Conservation (phyloP, 2,329 filamentous ascomycete species). For the Penicillium sp. region DNA sequence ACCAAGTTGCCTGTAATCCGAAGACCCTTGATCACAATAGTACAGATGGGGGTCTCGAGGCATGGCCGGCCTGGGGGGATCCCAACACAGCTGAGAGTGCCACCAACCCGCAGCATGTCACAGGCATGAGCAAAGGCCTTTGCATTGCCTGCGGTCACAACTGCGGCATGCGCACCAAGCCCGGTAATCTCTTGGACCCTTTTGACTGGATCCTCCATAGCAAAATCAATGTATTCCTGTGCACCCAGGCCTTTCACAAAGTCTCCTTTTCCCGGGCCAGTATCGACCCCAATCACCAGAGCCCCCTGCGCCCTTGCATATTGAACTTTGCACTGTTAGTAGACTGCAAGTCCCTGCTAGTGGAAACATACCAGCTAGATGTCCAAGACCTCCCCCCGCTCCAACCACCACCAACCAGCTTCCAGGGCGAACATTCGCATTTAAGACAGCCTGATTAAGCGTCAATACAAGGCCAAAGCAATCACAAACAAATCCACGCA, state of each 20-base stretch:
- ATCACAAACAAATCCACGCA: not conserved
- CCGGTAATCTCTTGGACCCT: conserved; percentile 41
- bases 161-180: conserved; percentile 44
- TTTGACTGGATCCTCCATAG: conserved; percentile 34
- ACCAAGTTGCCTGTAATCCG: conserved; percentile 48
- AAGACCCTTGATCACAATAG: conserved; percentile 50
- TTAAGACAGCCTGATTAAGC: conserved; percentile 41
- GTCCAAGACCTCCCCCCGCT: conserved; percentile 50
- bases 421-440: conserved; percentile 42
- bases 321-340: conserved; percentile 34
- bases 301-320: conserved; percentile 47
- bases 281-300: conserved; percentile 47
- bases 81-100: conserved; percentile 47
- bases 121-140: conserved; percentile 46
- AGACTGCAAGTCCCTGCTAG: too few relatives aligned
- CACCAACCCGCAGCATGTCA: conserved; percentile 48
- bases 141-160: conserved; percentile 47
- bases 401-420: conserved; percentile 50
- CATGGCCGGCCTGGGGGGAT: conserved; percentile 44
- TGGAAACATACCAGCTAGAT: conserved; percentile 42
- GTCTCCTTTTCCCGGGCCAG: conserved; percentile 39
- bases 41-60: conserved; percentile 45
- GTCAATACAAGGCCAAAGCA: not conserved
- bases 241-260: conserved; percentile 45
- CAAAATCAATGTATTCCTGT: conserved; percentile 46